Base-by-base conservation (phyloP, 495 filamentous ascomycete species). In the Pseudevernia furfuracea region DNA sequence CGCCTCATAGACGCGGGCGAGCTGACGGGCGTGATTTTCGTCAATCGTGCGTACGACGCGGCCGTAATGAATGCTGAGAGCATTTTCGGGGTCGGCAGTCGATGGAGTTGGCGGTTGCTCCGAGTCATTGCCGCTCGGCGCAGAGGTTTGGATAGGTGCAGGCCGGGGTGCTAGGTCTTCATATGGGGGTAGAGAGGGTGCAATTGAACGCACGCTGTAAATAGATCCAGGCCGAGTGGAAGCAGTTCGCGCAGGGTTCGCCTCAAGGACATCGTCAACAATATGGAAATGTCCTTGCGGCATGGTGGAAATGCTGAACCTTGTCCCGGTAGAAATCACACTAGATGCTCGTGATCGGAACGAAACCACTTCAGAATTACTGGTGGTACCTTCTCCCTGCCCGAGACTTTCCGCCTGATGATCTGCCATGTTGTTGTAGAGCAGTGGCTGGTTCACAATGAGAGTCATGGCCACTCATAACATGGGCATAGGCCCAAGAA, bases 41-140 rank as follows among this genome's bases (percentile, higher is more conserved):
- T 75, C 73, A 10, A 74, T 62, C 4, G 61, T 71, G 1, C 72
- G 69, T 25, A 74, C 70, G n/a, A 74, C 62, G 15, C 61, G 52
- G 25, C 61, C 70, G 53, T 74, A 74, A 25, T 74, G 72, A 14
- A 67, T 64, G 28, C 62, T 64, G 1, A 74, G 41, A 4, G 70
- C 60, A 32, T 72, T 72, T 28, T 71, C 70, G 1, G 69, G 46
- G 25, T 72, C 71, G 34, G 65, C 62, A 53, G 41, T 37, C 8
- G 60, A 36, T n/a, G 67, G 67, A 0, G 68, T 61, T 15, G 37
- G 38, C 3, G 46, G 36, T 37, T 63, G 66, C 10, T 63, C 49
- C 12, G 61, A 63, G 19, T 43, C 41, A 32, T 48, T 63, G 43
- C 37, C 37, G 25, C 43, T 37, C 21, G 36, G 38, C 52, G 58